phyloP scores from a whole-genome alignment of 352 stramenopile species.

The Globisporangium orthogonon region DNA sequence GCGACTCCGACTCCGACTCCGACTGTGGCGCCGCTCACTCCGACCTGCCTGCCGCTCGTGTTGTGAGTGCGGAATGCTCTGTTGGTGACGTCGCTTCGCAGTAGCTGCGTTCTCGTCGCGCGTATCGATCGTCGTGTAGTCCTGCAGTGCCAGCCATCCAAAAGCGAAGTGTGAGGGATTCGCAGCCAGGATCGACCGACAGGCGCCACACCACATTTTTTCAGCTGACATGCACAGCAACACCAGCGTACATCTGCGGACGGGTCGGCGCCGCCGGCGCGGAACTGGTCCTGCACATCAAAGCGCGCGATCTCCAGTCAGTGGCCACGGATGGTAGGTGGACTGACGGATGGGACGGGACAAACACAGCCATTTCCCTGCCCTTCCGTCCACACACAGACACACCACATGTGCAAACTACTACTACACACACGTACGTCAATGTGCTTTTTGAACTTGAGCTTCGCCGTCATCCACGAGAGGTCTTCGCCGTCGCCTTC shows the following conservation, averaged over 20 bases:
- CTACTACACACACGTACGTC: conserved; percentile 35
- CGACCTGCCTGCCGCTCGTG: neutral
- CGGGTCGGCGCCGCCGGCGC: conserved; percentile 35
- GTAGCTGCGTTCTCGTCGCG: conserved; percentile 14
- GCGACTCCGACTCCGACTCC: conserved; percentile 6
- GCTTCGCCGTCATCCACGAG: conserved; percentile 83
- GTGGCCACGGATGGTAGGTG: neutral
- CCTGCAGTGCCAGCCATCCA: conserved; percentile 17
- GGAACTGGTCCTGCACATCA: conserved; percentile 60
- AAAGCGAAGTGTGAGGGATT: neutral
- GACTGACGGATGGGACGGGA: no score
- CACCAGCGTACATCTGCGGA: conserved; percentile 34
- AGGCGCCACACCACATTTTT: neutral
- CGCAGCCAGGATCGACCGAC: neutral
- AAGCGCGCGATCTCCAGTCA: neutral
- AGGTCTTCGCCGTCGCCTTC: conserved; percentile 35
- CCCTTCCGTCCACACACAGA: conserved; percentile 3
- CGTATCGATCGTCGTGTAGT: conserved; percentile 72
- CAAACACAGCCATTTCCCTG: neutral
- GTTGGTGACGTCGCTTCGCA: no score
- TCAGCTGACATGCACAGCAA: neutral
- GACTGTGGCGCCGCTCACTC: neutral
- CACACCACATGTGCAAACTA: neutral
- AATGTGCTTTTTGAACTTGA: conserved; percentile 89
- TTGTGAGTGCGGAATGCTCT: neutral